Percentiles rank a stretch among this genome's conserved stretches.
Conservation (phyloP, 345 rosid species). For the Lepidium sativum region DNA sequence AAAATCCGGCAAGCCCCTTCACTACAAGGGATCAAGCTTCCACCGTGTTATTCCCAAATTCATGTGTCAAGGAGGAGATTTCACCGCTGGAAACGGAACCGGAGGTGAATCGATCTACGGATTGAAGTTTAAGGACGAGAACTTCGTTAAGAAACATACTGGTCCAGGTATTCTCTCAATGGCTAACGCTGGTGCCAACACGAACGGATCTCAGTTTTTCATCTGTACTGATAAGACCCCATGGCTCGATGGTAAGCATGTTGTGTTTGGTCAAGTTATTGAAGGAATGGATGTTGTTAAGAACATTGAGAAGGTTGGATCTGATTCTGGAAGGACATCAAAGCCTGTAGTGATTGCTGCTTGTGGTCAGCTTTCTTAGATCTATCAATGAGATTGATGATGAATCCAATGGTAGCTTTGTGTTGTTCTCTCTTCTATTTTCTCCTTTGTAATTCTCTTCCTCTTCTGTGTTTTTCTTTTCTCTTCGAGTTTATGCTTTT, state of each 20-base stretch:
- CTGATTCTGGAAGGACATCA: conserved; percentile 34
- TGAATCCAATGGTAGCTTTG: conserved; percentile 21
- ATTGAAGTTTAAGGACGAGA: conserved; percentile 49
- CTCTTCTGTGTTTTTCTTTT: neutral
- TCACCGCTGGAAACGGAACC: conserved; percentile 54
- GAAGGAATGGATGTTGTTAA: conserved; percentile 48
- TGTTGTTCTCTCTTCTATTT: neutral
- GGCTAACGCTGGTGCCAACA: conserved; percentile 53
- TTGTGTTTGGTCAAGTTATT: conserved; percentile 54
- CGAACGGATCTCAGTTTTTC: conserved; percentile 64
- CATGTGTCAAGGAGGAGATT: conserved; percentile 77
- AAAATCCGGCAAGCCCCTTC: conserved; percentile 44
- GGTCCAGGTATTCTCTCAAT: conserved; percentile 58
- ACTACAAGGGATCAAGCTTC: conserved; percentile 58
- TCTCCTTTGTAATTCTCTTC: neutral
- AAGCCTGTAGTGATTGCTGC: conserved; percentile 37
- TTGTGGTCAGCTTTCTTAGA: conserved; percentile 52
- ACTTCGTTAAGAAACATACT: conserved; percentile 53
- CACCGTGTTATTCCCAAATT: conserved; percentile 64
- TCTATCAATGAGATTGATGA: neutral
- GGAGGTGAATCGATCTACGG: conserved; percentile 76
- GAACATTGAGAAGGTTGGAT: conserved; percentile 50
- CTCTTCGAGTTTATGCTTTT: neutral
- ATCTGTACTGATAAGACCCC: conserved; percentile 40
- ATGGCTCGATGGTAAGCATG: conserved; percentile 68